A percentile compares a stretch with the other conserved stretches of the same genome.
phyloP scores from a whole-genome alignment of 495 filamentous ascomycete genomes.

The Pyrenula massariospora region DNA sequence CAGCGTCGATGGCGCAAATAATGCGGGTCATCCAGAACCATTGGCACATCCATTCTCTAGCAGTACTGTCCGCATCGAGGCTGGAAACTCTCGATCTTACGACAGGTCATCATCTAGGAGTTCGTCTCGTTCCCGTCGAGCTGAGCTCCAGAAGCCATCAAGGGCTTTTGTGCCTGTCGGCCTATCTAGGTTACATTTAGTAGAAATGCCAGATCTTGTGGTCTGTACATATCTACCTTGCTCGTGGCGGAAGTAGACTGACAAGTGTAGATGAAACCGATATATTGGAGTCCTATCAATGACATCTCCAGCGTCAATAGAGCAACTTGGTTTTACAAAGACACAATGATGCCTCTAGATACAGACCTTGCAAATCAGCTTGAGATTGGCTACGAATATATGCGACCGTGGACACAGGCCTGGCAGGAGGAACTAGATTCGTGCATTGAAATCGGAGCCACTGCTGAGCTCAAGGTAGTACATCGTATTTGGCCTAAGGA shows the following conservation, averaged over 20 bases:
- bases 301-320: constrained; percentile 74
- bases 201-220: constrained; percentile 39
- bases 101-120: not conserved
- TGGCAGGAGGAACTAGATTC: constrained; percentile 89
- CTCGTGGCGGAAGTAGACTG: constrained; percentile 14
- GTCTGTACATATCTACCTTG: constrained; percentile 11
- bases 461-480: constrained; percentile 82
- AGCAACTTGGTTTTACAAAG: constrained; percentile 94
- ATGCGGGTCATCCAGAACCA: not conserved
- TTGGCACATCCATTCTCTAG: not conserved
- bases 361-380: constrained; percentile 83
- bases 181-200: constrained; percentile 57
- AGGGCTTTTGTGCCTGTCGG: constrained; percentile 54
- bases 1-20: not conserved
- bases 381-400: constrained; percentile 74
- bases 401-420: constrained; percentile 83
- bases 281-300: constrained; percentile 95
- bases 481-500: constrained; percentile 68
- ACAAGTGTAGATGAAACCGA: constrained; percentile 76
- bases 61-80: too few relatives aligned
- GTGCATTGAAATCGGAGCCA: constrained; percentile 78
- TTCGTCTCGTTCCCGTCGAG: not conserved
- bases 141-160: not conserved
- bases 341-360: constrained; percentile 85
- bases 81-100: too few relatives aligned